Percentiles rank a stretch among this genome's conserved stretches.
phyloP scores from a whole-genome alignment of 2,329 filamentous ascomycete genomes.

The Neofusicoccum parvum region DNA sequence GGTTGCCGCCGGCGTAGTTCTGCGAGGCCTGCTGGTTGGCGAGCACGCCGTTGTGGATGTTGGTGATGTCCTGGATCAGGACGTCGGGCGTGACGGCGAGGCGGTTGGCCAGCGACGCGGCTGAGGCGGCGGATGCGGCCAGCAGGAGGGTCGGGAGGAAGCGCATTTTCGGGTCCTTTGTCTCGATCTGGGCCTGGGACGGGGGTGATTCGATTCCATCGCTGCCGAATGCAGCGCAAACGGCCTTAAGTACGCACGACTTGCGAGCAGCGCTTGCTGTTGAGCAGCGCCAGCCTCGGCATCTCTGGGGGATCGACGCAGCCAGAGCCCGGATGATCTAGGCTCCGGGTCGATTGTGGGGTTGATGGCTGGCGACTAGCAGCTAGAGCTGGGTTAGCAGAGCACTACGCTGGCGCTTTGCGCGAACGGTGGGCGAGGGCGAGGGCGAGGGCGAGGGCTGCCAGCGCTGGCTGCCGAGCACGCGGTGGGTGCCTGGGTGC shows the following conservation, averaged over 20 bases:
- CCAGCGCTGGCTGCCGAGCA: background rate
- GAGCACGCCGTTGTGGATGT: slow-evolving; percentile 26
- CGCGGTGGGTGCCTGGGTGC: too few relatives aligned
- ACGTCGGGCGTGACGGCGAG: slow-evolving; percentile 23
- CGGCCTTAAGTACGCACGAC: background rate
- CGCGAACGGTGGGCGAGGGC: background rate
- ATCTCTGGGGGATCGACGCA: background rate
- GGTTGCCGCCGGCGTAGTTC: slow-evolving; percentile 22
- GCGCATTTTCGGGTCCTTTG: background rate
- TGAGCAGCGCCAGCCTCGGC: slow-evolving; percentile 1
- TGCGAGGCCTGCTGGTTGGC: slow-evolving; percentile 23
- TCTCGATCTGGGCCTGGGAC: too few relatives aligned
- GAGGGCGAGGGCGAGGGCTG: background rate
- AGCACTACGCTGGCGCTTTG: background rate
- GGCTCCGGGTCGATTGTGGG: background rate
- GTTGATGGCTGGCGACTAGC: background rate
- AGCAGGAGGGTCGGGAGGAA: background rate
- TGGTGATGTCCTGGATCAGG: slow-evolving; percentile 26
- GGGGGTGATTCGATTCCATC: too few relatives aligned
- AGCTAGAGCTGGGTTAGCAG: background rate
- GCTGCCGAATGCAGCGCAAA: too few relatives aligned
- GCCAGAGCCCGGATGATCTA: background rate
- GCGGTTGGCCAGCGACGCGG: background rate
- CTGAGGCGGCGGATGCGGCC: background rate
- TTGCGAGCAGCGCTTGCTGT: background rate